A percentile compares a stretch with the other conserved stretches of the same genome.
Conservation (phyloP, 352 stramenopile species). For the Globisporangium viniferum region DNA sequence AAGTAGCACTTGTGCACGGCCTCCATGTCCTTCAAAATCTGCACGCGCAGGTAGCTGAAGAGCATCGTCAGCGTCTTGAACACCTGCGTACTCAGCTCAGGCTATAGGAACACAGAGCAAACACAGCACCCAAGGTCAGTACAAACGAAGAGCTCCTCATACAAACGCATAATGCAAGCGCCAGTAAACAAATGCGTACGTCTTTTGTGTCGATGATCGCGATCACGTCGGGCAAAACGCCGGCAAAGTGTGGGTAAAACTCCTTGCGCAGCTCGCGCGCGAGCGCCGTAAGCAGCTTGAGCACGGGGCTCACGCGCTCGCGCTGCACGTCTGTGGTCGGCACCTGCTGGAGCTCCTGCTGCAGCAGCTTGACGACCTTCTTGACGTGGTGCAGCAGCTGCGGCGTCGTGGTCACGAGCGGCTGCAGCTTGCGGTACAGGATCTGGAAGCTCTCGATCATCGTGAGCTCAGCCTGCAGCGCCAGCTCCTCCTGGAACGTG, state of each 20-base stretch:
- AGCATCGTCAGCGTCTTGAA: conserved; percentile 91
- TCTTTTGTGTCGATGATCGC: conserved; percentile 84
- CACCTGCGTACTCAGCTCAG: conserved; percentile 86
- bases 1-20: conserved; percentile 91
- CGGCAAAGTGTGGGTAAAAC: conserved; percentile 83
- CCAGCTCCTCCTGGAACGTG: conserved; percentile 80
- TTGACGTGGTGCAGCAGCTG: conserved; percentile 80
- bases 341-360: conserved; percentile 52
- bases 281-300: conserved; percentile 81
- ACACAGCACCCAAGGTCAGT: neutral
- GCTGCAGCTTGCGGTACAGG: conserved; percentile 65
- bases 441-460: conserved; percentile 81
- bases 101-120: conserved; percentile 25
- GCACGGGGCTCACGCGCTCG: conserved; percentile 64
- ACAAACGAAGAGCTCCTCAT: neutral
- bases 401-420: conserved; percentile 75
- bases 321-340: conserved; percentile 58
- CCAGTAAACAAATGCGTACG: conserved; percentile 28
- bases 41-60: conserved; percentile 82
- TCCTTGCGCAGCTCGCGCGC: conserved; percentile 81
- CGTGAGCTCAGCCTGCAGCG: conserved; percentile 76
- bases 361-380: conserved; percentile 65
- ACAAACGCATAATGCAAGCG: neutral
- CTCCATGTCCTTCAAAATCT: conserved; percentile 87
- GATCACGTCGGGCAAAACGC: conserved; percentile 59